phyloP scores from a whole-genome alignment of 2,329 filamentous ascomycete species.

The Endoconidiophora laricicola region DNA sequence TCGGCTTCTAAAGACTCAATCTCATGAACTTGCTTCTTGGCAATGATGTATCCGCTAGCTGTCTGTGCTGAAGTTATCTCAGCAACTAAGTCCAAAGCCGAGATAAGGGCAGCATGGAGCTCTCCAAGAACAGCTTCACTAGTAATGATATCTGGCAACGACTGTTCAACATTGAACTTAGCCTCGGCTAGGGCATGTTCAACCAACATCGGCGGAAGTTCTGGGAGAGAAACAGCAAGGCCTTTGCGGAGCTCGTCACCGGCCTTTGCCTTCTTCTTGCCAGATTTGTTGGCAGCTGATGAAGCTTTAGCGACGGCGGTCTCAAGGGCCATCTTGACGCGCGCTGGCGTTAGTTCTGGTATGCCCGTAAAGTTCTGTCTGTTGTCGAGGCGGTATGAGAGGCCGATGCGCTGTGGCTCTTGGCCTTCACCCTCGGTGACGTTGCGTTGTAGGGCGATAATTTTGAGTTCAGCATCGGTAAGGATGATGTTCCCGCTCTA shows the following conservation, averaged over 20 bases:
- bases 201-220: constrained; percentile 73
- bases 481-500: constrained; percentile 80
- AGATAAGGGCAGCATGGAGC: constrained; percentile 50
- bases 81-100: constrained; percentile 53
- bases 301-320: constrained; percentile 43
- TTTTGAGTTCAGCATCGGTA: constrained; percentile 69
- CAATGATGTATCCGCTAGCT: constrained; percentile 76
- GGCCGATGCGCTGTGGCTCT: constrained; percentile 61
- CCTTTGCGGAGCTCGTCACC: constrained; percentile 65
- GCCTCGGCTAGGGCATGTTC: constrained; percentile 65
- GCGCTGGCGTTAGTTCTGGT: constrained; percentile 56
- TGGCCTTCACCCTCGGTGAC: constrained; percentile 71
- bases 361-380: constrained; percentile 70
- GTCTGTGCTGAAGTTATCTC: constrained; percentile 48
- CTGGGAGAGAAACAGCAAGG: constrained; percentile 68
- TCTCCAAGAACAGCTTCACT: constrained; percentile 46
- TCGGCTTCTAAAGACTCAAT: constrained; percentile 12
- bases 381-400: constrained; percentile 63
- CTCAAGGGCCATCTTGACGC: constrained; percentile 52
- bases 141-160: constrained; percentile 52
- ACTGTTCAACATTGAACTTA: constrained; percentile 50
- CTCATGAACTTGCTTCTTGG: constrained; percentile 31
- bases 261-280: constrained; percentile 50
- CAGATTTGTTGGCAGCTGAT: constrained; percentile 24
- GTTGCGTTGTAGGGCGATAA: constrained; percentile 63